Evolutionary conservation across 2,329 filamentous ascomycete species (phyloP).

Genomic region (Cordyceps pruinosa): DNA sequence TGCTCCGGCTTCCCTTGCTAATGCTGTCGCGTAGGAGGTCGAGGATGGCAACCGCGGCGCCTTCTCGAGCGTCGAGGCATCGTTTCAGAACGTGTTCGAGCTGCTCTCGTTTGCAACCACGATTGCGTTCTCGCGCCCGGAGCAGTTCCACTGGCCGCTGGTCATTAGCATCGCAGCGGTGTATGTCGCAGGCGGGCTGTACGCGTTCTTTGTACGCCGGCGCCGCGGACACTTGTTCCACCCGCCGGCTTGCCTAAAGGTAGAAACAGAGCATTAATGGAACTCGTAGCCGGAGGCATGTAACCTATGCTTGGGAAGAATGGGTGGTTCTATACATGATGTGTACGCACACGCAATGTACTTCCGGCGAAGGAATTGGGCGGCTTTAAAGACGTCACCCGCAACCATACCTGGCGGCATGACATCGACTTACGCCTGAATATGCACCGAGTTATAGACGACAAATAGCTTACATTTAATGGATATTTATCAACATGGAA

Average conservation of each 20-base stretch:
- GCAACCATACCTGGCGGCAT: too few species aligned
- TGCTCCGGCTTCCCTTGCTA: neutral
- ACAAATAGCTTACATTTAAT: too few species aligned
- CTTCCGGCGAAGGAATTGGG: neutral
- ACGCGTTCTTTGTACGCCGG: constrained; percentile 24
- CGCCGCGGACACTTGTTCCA: constrained; percentile 29
- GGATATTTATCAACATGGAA: too few species aligned
- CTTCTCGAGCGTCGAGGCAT: constrained; percentile 63
- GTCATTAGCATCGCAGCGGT: constrained; percentile 51
- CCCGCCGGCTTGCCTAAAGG: constrained; percentile 3
- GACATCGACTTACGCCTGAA: too few species aligned
- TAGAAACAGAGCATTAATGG: neutral
- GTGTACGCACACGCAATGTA: too few species aligned
- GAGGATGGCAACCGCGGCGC: constrained; percentile 50
- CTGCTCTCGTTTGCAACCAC: constrained; percentile 60
- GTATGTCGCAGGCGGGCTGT: constrained; percentile 22
- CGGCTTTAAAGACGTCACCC: too few species aligned
- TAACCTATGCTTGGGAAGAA: too few species aligned
- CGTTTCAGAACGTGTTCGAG: constrained; percentile 64
- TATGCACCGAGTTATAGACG: too few species aligned
- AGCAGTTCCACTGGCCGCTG: constrained; percentile 58
- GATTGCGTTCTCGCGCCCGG: constrained; percentile 54
- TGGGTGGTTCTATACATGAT: too few species aligned
- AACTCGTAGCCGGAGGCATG: too few species aligned
- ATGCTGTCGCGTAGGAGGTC: constrained; percentile 38